phyloP scores from a whole-genome alignment of 257 asterid species.

The Solanum commersonii region DNA sequence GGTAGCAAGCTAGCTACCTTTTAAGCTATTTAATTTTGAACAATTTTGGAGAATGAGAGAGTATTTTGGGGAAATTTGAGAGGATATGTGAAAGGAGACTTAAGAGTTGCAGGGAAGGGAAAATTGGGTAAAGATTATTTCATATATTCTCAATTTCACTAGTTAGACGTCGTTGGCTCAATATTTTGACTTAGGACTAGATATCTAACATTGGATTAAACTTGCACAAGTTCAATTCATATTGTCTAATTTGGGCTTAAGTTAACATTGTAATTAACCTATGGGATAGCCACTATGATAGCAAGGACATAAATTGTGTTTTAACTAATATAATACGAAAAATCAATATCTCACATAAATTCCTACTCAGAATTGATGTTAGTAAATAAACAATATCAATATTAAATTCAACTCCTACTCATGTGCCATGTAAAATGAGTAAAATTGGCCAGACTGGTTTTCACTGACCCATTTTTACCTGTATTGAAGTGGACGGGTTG shows the following conservation, averaged over 20 bases:
- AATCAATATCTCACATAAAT: not conserved
- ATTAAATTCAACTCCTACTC: not conserved
- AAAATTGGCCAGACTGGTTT: not conserved
- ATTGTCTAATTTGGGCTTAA: not conserved
- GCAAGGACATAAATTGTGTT: not conserved
- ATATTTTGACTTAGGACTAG: not conserved
- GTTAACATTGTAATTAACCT: not conserved
- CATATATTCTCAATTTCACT: not conserved
- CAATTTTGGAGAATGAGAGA: not conserved
- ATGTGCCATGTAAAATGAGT: not conserved
- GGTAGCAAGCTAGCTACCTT: not conserved
- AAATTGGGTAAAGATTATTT: not conserved
- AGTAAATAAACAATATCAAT: not conserved
- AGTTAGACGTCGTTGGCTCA: not conserved
- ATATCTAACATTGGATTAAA: not conserved
- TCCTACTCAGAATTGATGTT: not conserved
- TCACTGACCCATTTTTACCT: not conserved
- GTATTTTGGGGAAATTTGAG: not conserved
- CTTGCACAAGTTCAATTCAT: not conserved
- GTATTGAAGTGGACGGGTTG: not conserved
- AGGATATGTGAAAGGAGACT: not conserved
- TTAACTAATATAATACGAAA: not conserved
- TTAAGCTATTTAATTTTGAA: constrained; percentile 29
- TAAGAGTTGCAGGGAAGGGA: not conserved
- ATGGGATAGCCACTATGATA: not conserved